Conservation (phyloP, 139 green algal genomes). For the Bryopsis sp. region DNA sequence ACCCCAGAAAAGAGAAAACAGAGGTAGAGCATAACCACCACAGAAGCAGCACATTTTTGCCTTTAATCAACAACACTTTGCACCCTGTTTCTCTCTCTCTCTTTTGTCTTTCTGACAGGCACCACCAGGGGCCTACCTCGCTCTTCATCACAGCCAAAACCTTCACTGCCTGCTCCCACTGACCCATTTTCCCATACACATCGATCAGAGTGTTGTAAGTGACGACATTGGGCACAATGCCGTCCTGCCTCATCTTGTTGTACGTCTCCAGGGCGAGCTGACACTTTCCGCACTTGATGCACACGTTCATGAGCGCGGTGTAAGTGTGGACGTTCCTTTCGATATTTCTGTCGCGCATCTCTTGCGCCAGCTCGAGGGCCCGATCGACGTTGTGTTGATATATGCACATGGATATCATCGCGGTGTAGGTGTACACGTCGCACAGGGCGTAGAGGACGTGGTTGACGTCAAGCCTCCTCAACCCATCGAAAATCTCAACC, state of each 20-base stretch:
- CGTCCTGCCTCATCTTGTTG: constrained; percentile 45
- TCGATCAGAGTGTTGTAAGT: constrained; percentile 57
- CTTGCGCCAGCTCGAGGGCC: constrained; percentile 53
- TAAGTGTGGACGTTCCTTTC: constrained; percentile 77
- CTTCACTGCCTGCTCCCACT: constrained; percentile 48
- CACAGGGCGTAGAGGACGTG: constrained; percentile 45
- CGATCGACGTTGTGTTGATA: constrained; percentile 61
- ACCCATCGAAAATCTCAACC: constrained; percentile 69
- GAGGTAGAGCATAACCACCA: too few species aligned
- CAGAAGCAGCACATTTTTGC: too few species aligned
- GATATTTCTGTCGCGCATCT: constrained; percentile 55
- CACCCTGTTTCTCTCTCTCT: too few species aligned
- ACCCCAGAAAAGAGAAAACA: too few species aligned
- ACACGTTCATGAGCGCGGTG: constrained; percentile 83
- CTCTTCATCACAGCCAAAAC: constrained; percentile 40
- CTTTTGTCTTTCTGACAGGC: constrained; percentile 8
- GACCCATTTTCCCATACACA: constrained; percentile 62
- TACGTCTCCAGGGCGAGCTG: constrained; percentile 61
- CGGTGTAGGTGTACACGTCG: constrained; percentile 78
- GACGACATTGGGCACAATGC: constrained; percentile 43
- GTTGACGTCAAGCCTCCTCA: constrained; percentile 40
- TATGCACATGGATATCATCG: constrained; percentile 71
- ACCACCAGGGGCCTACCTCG: constrained; percentile 25
- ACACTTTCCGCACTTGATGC: constrained; percentile 65
- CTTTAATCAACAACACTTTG: too few species aligned